Evolutionary conservation across 169 alveolate genomes (phyloP).

Genomic region (Plasmodium blacklocki): DNA sequence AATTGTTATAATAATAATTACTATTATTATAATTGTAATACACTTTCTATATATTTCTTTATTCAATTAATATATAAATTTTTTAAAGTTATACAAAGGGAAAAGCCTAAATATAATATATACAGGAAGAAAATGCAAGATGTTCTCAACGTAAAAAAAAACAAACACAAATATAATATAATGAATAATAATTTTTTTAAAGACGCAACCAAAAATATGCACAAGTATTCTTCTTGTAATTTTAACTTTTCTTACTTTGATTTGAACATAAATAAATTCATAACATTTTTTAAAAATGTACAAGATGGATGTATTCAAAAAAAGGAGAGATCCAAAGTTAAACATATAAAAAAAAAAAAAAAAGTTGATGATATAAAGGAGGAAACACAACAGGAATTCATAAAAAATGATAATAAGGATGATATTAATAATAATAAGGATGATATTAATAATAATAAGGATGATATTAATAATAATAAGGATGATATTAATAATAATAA

Average conservation of each 20-base stretch:
- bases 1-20: no score
- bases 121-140: not conserved
- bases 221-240: not conserved
- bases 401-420: not conserved
- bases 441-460: not conserved
- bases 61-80: constrained; percentile 28
- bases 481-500: not conserved
- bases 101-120: not conserved
- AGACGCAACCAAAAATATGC: not conserved
- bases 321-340: no score
- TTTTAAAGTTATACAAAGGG: constrained; percentile 1
- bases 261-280: no score
- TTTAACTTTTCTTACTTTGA: no score
- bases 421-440: no score
- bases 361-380: no score
- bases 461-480: not conserved
- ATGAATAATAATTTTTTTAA: constrained; percentile 19
- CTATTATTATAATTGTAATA: no score
- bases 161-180: not conserved
- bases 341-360: no score
- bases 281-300: no score
- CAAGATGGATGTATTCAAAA: no score
- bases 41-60: constrained; percentile 8
- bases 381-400: not conserved
- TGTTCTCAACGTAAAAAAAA: not conserved